Percentiles rank a stretch among this genome's conserved stretches.
phyloP scores from a whole-genome alignment of 2,329 filamentous ascomycete genomes.

The Chalaropsis ovoidea region DNA sequence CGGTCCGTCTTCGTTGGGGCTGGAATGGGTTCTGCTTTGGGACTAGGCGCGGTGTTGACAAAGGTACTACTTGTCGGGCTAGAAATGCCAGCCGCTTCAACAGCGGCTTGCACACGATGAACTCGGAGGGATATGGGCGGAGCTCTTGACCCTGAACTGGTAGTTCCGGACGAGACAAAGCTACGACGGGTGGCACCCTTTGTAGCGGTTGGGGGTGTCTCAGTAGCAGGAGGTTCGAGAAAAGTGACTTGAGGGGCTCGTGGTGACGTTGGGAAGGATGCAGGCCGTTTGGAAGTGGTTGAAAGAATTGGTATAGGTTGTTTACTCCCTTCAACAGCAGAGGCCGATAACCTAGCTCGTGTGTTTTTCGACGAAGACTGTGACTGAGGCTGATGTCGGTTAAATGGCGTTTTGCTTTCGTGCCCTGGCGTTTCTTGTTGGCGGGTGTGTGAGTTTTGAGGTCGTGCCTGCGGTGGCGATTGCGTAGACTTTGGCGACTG shows the following conservation, averaged over 20 bases:
- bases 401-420: slow-evolving; percentile 5
- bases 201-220: not conserved
- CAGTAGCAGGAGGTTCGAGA: slow-evolving; percentile 18
- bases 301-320: slow-evolving; percentile 22
- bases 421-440: not conserved
- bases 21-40: slow-evolving; percentile 29
- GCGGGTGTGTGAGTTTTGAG: not conserved
- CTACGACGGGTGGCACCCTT: slow-evolving; percentile 23
- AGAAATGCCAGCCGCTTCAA: slow-evolving; percentile 10
- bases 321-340: slow-evolving; percentile 26
- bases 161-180: slow-evolving; percentile 21
- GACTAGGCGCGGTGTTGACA: slow-evolving; percentile 1
- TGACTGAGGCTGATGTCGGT: slow-evolving; percentile 13
- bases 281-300: slow-evolving; percentile 31
- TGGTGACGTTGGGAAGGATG: slow-evolving; percentile 34
- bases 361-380: slow-evolving; percentile 24
- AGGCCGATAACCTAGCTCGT: slow-evolving; percentile 30
- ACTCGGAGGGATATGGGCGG: slow-evolving; percentile 20
- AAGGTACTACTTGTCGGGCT: not conserved
- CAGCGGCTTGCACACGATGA: slow-evolving; percentile 22
- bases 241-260: slow-evolving; percentile 22
- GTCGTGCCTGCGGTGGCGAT: slow-evolving; percentile 25
- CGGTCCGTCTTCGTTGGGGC: slow-evolving; percentile 26
- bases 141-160: slow-evolving; percentile 18
- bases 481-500: slow-evolving; percentile 26